These are phyloP conservation scores for Plasmopara viticola DNA, from an alignment of 352 stramenopile genomes.

Conservation along the genomic window DNA sequence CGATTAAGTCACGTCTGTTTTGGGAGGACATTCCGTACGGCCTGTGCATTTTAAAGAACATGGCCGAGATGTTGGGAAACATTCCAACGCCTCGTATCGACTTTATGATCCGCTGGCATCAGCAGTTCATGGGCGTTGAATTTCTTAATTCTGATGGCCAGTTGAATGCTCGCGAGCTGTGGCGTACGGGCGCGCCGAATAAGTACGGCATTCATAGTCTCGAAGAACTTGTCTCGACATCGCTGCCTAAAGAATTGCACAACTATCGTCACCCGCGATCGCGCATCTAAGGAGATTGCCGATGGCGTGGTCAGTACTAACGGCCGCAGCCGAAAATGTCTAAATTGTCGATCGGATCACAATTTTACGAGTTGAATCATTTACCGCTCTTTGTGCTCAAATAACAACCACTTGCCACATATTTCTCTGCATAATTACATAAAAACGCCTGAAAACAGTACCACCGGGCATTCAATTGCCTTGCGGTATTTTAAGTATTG, in stretches of 20 bases:
- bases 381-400: no score
- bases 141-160: constrained; percentile 85
- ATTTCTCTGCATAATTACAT: no score
- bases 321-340: no score
- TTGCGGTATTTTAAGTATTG: no score
- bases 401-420: no score
- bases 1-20: constrained; percentile 83
- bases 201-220: constrained; percentile 89
- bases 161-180: constrained; percentile 85
- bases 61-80: constrained; percentile 90
- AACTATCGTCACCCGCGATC: constrained; percentile 85
- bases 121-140: constrained; percentile 86
- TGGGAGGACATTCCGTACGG: constrained; percentile 92
- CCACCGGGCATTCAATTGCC: no score
- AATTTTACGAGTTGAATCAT: no score
- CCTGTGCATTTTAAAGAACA: constrained; percentile 91
- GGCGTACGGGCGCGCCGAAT: constrained; percentile 85
- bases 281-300: no score
- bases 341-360: no score
- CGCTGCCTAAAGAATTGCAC: constrained; percentile 80
- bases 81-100: constrained; percentile 89
- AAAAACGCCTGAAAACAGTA: no score
- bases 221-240: constrained; percentile 87
- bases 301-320: no score
- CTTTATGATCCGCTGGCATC: constrained; percentile 92